Base-by-base conservation (phyloP, 208 protist genomes). In the Crithidia sp. region DNA sequence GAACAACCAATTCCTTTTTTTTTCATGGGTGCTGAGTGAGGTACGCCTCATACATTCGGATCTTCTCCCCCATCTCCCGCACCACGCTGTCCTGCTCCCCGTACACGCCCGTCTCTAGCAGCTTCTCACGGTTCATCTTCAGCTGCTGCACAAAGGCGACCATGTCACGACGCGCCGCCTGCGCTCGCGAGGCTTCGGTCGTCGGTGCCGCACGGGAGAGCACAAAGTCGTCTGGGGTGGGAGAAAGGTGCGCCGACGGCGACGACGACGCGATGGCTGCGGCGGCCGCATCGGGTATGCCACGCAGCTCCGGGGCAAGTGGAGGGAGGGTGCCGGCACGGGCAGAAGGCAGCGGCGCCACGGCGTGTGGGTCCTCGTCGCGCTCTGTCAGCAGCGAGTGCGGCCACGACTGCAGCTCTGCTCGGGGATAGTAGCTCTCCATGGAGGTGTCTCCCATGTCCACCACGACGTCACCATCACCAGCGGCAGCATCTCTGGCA, bases 101-200 rank as follows among this genome's bases (percentile, higher is more conserved):
- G 83, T 97, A 97, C 67, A 95, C 93, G 10, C 90, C 89, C 0
- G 93, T 95, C 45, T 95, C 90, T 10, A 95, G 70, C 45, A 97
- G 79, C 76, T 91, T 89, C 54, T 89, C 74, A 0, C 87, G 85
- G 59, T 95, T 97, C 63, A 81, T 62, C 66, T 87, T 84, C 62
- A 97, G 74, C 74, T 95, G 90, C 37, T 82, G 72, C 19, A 97
- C 87, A 83, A 97, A 97, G 37, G 52, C 65, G 6, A 65, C 10
- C 90, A 97, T 95, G 57, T 97, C 92, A 7, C 65, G 77, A 19
- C 85, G 74, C 7, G 89, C 82, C 5, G 78, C 82, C 47, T 72
- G 60, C 19, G 76, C 39, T 59, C 71, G 60, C 58, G 60, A 43
- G 39, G 62, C 59, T 13, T 62, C 47, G 40, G 44, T 16, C 59